Evolutionary conservation across 148 eudicot species (phyloP).

Genomic region (Vaccinium vitisidaea): DNA sequence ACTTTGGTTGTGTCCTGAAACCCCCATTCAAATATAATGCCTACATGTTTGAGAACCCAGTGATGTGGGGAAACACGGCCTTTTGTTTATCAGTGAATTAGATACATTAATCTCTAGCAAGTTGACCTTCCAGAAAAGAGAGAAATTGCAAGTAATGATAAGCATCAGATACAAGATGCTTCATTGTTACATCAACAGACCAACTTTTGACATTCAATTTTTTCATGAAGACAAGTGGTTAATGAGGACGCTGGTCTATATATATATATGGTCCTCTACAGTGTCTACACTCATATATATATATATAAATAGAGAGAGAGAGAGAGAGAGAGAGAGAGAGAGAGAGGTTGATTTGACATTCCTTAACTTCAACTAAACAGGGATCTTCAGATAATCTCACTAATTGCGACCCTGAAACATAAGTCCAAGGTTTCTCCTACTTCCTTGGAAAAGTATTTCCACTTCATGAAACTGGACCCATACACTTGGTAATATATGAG

Average conservation of each 20-base stretch:
- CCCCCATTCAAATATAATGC: neutral
- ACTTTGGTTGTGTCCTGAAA: neutral
- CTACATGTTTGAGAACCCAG: neutral
- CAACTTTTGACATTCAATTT: neutral
- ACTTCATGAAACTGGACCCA: neutral
- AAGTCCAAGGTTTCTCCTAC: neutral
- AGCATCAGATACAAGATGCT: neutral
- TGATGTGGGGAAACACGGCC: neutral
- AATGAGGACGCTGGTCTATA: neutral
- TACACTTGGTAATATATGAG: neutral
- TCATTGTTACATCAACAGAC: neutral
- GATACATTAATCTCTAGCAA: neutral
- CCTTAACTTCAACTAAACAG: neutral
- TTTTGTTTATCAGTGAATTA: neutral
- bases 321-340: neutral
- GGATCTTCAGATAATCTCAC: neutral
- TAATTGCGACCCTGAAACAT: neutral
- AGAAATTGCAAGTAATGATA: too few relatives aligned
- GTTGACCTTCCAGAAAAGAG: neutral
- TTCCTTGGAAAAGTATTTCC: neutral
- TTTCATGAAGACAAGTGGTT: neutral
- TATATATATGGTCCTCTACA: neutral
- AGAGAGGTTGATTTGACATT: neutral
- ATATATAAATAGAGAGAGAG: neutral
- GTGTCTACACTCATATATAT: too few relatives aligned